These are phyloP conservation scores for Prototheca cutis DNA, from an alignment of 163 green algal species.

Conservation along the genomic window DNA sequence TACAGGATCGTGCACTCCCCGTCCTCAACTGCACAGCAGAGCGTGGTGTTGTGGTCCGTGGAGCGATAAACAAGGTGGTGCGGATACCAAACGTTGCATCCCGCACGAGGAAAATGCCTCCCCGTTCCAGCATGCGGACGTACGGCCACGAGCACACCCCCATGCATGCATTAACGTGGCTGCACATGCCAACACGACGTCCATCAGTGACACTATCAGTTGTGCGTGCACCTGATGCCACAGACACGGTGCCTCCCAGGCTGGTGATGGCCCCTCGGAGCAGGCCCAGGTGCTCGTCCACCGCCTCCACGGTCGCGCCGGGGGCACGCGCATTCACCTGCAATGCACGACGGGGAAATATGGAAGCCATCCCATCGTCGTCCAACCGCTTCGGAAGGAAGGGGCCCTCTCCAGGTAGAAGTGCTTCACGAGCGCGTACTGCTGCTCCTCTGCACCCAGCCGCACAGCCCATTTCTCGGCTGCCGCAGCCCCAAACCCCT, in stretches of 20 bases:
- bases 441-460: neutral
- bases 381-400: neutral
- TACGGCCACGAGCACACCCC: neutral
- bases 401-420: neutral
- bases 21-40: constrained; percentile 27
- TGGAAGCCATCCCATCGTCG: neutral
- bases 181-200: neutral
- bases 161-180: neutral
- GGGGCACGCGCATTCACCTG: constrained; percentile 28
- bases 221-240: constrained; percentile 17
- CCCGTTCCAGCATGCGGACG: neutral
- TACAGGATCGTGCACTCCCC: constrained; percentile 59
- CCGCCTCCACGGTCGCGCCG: constrained; percentile 33
- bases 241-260: constrained; percentile 66
- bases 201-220: neutral
- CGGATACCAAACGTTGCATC: constrained; percentile 1
- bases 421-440: too few relatives aligned
- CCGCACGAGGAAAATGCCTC: neutral
- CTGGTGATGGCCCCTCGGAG: constrained; percentile 62
- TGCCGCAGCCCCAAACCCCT: neutral
- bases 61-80: too few relatives aligned
- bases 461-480: neutral
- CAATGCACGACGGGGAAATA: neutral
- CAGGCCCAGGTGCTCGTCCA: constrained; percentile 75
- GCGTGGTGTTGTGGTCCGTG: neutral